Conservation (phyloP, 306 rosid genomes). For the Crotalaria pallida region DNA sequence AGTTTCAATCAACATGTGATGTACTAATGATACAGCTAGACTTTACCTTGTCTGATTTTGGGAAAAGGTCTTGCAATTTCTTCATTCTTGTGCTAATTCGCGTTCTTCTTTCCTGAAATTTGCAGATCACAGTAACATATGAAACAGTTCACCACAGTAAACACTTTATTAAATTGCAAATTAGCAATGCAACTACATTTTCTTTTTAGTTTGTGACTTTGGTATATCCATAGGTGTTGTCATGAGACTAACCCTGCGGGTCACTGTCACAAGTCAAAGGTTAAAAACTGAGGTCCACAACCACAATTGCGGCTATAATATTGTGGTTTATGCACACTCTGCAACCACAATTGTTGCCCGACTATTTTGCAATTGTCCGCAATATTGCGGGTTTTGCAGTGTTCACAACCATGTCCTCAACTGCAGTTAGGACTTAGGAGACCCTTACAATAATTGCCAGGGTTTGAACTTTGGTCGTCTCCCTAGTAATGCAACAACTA, state of each 20-base stretch:
- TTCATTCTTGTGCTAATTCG: conserved; percentile 78
- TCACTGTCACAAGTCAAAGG: too few species aligned
- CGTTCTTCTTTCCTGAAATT: conserved; percentile 71
- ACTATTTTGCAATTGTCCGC: too few species aligned
- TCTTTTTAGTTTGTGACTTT: background rate
- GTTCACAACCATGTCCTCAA: too few species aligned
- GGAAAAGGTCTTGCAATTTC: conserved; percentile 76
- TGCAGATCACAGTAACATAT: background rate
- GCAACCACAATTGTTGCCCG: too few species aligned
- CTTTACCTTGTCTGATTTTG: conserved; percentile 80
- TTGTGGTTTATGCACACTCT: too few species aligned
- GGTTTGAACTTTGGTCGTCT: background rate
- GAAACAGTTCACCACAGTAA: background rate
- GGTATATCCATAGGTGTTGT: background rate
- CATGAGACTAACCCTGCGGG: background rate
- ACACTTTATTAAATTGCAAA: background rate
- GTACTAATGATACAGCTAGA: background rate
- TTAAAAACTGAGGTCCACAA: too few species aligned
- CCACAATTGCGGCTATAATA: too few species aligned
- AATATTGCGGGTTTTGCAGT: too few species aligned
- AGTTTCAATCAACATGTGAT: background rate
- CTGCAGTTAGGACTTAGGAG: background rate
- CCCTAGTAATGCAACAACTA: background rate
- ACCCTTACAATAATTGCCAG: background rate
- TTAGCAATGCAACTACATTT: background rate